Percentiles rank a stretch among this genome's conserved stretches.
Conservation (phyloP, 1,284 basidiomycete genomes). For the Fomitiporia mediterranea region DNA sequence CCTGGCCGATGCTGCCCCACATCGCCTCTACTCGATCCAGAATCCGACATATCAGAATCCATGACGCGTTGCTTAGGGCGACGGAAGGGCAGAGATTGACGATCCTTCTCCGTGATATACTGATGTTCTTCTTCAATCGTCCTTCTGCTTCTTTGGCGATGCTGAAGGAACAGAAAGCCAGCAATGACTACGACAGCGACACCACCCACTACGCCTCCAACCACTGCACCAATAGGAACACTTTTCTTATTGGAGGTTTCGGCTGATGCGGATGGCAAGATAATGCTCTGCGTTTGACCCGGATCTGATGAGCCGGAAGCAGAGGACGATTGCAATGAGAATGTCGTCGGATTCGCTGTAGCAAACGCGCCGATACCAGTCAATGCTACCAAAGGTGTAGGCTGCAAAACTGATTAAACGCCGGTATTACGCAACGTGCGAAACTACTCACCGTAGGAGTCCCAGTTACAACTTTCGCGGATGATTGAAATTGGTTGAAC, state of each 20-base stretch:
- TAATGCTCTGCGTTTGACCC: not conserved
- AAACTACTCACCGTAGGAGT: constrained; percentile 9
- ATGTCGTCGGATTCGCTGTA: constrained; percentile 4
- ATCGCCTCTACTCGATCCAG: not conserved
- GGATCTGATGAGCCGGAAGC: not conserved
- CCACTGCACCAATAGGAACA: not conserved
- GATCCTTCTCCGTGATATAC: not conserved
- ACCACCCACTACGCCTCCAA: constrained; percentile 10
- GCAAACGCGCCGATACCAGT: constrained; percentile 16
- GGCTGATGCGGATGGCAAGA: not conserved
- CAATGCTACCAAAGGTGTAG: constrained; percentile 7
- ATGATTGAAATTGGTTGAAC: constrained; percentile 1
- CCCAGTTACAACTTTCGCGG: constrained; percentile 12
- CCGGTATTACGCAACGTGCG: not conserved
- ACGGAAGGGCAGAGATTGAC: not conserved
- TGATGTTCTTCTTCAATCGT: not conserved
- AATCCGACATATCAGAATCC: not conserved
- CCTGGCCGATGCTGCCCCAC: not conserved
- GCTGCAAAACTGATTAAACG: not conserved
- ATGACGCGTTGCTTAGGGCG: not conserved
- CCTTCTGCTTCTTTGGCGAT: not conserved
- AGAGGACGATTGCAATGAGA: not conserved
- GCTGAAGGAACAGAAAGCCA: not conserved
- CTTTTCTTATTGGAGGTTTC: not conserved
- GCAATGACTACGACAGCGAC: not conserved